Evolutionary conservation across 2,329 filamentous ascomycete species (phyloP).

Genomic region (Fusarium lyarnte): DNA sequence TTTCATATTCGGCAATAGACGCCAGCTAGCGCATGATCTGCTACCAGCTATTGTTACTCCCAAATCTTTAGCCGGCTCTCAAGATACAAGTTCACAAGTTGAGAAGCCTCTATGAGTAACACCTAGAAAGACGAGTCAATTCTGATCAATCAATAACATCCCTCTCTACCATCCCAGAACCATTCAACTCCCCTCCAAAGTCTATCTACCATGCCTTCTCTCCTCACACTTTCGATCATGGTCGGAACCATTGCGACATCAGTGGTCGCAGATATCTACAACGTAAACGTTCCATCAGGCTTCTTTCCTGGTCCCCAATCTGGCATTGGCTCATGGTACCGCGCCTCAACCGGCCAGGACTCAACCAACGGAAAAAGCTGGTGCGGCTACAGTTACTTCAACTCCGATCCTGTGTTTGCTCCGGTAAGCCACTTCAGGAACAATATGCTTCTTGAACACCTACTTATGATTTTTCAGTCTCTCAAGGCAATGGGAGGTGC

Average conservation of each 20-base stretch:
- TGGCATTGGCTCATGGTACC: not conserved
- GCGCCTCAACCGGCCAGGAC: not conserved
- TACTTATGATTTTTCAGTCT: not conserved
- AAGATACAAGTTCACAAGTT: rapidly evolving
- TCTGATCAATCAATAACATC: rapidly evolving
- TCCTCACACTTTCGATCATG: not conserved
- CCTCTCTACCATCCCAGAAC: not conserved
- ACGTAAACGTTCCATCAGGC: not conserved
- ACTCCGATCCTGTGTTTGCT: not conserved
- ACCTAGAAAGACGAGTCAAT: rapidly evolving
- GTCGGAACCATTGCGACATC: not conserved
- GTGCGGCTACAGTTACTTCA: not conserved
- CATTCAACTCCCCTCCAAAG: rapidly evolving
- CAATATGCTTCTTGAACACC: rapidly evolving
- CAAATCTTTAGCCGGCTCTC: rapidly evolving
- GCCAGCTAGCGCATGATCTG: not conserved
- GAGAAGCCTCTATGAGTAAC: rapidly evolving
- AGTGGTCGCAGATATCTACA: not conserved
- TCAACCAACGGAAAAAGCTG: not conserved
- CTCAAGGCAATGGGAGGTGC: not conserved
- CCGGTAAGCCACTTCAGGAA: not conserved
- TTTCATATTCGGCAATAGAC: not conserved
- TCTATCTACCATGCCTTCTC: not conserved
- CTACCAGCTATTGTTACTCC: rapidly evolving
- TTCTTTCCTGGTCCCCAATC: not conserved